A percentile compares a stretch with the other conserved stretches of the same genome.
Evolutionary conservation across 306 rosid genomes (phyloP).

Genomic region (Luffa acutangula): DNA sequence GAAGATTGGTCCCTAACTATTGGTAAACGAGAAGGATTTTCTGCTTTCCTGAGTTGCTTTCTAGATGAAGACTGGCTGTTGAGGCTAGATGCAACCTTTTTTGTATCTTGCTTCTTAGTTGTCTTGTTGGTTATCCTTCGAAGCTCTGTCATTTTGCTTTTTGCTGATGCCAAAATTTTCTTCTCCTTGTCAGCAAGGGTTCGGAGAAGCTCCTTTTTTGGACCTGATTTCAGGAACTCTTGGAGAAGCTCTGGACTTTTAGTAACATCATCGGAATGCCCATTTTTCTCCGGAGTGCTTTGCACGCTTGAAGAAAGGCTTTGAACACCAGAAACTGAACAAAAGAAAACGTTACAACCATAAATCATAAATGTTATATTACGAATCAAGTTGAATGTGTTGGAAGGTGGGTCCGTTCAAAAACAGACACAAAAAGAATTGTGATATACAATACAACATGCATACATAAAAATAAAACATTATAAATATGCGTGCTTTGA

Average conservation of each 20-base stretch:
- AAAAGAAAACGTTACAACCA: conserved; percentile 10
- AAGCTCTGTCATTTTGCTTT: conserved; percentile 45
- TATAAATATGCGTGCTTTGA: not conserved
- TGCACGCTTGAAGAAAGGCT: conserved; percentile 75
- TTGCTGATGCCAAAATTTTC: conserved; percentile 32
- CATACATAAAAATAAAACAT: not conserved
- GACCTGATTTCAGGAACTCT: conserved; percentile 66
- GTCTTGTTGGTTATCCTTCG: conserved; percentile 43
- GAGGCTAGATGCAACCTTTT: conserved; percentile 44
- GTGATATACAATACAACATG: not conserved
- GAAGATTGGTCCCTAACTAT: conserved; percentile 50
- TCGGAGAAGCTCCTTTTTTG: conserved; percentile 56
- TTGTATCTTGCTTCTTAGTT: conserved; percentile 68
- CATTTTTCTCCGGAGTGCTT: conserved; percentile 77
- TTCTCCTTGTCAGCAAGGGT: conserved; percentile 51
- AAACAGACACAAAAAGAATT: not conserved
- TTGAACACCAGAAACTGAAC: conserved; percentile 61
- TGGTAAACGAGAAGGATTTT: conserved; percentile 61
- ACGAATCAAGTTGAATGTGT: not conserved
- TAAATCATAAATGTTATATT: not conserved
- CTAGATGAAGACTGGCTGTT: conserved; percentile 42
- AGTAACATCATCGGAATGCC: conserved; percentile 67
- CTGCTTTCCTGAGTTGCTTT: conserved; percentile 82
- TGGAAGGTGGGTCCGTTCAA: not conserved
- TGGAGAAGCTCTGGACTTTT: conserved; percentile 63